phyloP scores from a whole-genome alignment of 352 stramenopile genomes.

The Blastocystis sp. region DNA sequence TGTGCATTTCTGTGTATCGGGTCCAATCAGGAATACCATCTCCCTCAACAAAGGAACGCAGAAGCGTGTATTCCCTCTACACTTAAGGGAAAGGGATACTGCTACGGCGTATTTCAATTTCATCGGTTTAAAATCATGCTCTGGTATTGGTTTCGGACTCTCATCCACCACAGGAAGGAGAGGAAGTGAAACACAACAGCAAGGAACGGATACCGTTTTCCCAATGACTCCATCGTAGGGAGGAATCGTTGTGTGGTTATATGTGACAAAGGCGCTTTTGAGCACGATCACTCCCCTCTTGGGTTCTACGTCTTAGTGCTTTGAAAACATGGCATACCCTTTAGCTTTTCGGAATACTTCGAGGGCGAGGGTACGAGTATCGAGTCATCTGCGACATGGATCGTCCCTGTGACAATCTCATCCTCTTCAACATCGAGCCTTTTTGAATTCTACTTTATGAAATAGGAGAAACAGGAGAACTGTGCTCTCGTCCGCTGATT shows the following conservation, averaged over 20 bases:
- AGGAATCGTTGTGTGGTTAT: neutral
- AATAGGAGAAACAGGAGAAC: neutral
- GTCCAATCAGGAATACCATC: neutral
- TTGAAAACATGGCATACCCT: neutral
- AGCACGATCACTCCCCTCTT: neutral
- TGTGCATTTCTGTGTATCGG: neutral
- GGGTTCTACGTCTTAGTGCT: neutral
- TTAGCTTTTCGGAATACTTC: neutral
- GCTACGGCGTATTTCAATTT: neutral
- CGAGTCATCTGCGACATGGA: conserved; percentile 27
- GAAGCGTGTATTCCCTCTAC: conserved; percentile 26
- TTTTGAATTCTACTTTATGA: neutral
- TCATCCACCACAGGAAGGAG: neutral
- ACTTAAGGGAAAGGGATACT: neutral
- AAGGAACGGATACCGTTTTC: neutral
- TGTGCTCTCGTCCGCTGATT: neutral
- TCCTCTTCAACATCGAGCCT: neutral
- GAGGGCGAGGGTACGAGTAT: neutral
- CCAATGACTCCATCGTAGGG: conserved; percentile 46
- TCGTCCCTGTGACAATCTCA: neutral
- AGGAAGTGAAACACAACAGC: neutral
- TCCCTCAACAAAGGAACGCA: neutral
- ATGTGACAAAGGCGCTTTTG: conserved; percentile 41
- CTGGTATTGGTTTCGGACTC: neutral
- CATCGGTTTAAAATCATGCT: neutral